Conservation (phyloP, 2,329 filamentous ascomycete genomes). For the Fusarium gaditjirri region DNA sequence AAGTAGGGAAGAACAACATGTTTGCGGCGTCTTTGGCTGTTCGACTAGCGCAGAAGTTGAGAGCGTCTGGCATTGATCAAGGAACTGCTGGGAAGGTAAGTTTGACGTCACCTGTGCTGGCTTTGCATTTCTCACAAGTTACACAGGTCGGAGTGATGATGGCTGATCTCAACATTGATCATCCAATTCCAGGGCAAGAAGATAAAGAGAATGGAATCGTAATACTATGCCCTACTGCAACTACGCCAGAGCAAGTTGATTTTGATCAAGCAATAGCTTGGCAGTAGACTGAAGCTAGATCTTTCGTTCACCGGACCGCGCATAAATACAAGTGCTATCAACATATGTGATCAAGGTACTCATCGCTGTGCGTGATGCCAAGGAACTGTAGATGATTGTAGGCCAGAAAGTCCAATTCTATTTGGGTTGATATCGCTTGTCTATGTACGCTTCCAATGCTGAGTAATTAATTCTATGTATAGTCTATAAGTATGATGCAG, state of each 20-base stretch:
- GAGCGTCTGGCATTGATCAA: conserved; percentile 15
- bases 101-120: rapidly evolving
- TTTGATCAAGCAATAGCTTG: not conserved
- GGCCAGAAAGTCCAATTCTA: not conserved
- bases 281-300: not conserved
- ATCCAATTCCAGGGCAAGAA: conserved; percentile 22
- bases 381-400: rapidly evolving
- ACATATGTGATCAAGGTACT: rapidly evolving
- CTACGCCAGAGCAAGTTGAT: not conserved
- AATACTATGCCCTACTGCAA: conserved; percentile 14
- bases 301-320: too few relatives aligned
- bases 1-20: conserved; percentile 61
- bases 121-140: not conserved
- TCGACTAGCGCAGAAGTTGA: conserved; percentile 75
- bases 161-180: conserved; percentile 8
- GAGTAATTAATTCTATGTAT: not conserved
- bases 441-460: not conserved
- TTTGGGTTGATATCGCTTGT: not conserved
- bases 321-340: not conserved
- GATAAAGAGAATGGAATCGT: conserved; percentile 27
- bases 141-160: conserved; percentile 6
- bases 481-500: not conserved
- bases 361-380: rapidly evolving
- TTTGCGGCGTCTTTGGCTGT: conserved; percentile 62
- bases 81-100: conserved; percentile 21